phyloP scores from a whole-genome alignment of 768 basidiomycete genomes.

The Sporobolomyces pararoseus region DNA sequence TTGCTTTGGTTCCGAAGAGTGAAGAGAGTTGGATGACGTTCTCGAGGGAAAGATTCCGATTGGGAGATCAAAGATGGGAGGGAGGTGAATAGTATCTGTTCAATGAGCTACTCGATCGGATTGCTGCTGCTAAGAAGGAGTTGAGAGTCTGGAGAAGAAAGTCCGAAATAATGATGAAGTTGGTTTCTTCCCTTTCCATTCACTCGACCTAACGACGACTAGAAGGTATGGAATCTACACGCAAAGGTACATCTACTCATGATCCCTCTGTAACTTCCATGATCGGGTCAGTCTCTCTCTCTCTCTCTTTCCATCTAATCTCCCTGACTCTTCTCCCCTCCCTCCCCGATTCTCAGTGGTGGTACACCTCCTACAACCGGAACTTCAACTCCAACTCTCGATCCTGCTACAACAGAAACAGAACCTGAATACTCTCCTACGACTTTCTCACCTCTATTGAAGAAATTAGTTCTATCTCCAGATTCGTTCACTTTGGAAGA shows the following conservation, averaged over 20 bases:
- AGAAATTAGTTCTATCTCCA: conserved; percentile 59
- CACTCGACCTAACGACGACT: neutral
- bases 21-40: conserved; percentile 2
- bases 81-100: too few relatives aligned
- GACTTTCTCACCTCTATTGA: conserved; percentile 71
- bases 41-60: neutral
- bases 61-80: too few relatives aligned
- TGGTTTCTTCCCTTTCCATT: neutral
- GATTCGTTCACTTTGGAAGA: conserved; percentile 57
- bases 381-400: neutral
- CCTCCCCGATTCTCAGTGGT: neutral
- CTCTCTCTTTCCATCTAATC: neutral
- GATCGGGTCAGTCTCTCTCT: conserved; percentile 22
- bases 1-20: neutral
- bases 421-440: conserved; percentile 70
- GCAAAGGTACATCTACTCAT: conserved; percentile 11
- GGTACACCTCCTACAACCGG: neutral
- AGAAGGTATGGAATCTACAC: conserved; percentile 4
- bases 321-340: neutral
- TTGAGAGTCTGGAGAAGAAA: neutral
- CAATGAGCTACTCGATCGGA: too few relatives aligned
- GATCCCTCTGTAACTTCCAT: conserved; percentile 14
- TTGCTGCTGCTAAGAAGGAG: too few relatives aligned
- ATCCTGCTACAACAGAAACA: too few relatives aligned
- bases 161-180: neutral